A percentile compares a stretch with the other conserved stretches of the same genome.
Evolutionary conservation across 257 asterid genomes (phyloP).

Genomic region (Lycium barbarum): DNA sequence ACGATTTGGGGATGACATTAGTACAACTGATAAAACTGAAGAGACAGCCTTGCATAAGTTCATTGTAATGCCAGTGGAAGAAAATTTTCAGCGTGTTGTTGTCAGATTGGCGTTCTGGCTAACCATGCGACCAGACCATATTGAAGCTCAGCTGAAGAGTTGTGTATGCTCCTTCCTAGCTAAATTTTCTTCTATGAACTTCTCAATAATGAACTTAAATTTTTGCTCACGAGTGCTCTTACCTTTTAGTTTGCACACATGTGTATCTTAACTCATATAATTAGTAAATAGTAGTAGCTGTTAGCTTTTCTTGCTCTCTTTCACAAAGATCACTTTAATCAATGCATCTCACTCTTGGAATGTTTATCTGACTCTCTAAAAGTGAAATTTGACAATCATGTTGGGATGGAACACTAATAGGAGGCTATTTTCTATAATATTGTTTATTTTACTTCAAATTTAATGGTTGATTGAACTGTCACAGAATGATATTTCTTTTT

Average conservation of each 20-base stretch:
- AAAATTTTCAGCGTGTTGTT: slow-evolving; percentile 71
- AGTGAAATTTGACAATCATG: not conserved
- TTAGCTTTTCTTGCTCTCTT: not conserved
- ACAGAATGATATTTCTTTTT: not conserved
- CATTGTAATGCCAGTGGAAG: slow-evolving; percentile 71
- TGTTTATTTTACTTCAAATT: not conserved
- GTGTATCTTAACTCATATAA: not conserved
- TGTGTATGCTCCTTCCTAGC: slow-evolving; percentile 45
- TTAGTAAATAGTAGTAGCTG: not conserved
- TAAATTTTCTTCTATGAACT: slow-evolving; percentile 16
- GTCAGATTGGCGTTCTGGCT: slow-evolving; percentile 91
- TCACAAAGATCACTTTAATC: not conserved
- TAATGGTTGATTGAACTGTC: not conserved
- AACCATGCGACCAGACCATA: slow-evolving; percentile 85
- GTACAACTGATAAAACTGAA: slow-evolving; percentile 50
- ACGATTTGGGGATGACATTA: slow-evolving; percentile 68
- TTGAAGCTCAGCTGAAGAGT: slow-evolving; percentile 85
- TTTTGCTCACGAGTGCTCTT: not conserved
- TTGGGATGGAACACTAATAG: not conserved
- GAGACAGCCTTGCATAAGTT: slow-evolving; percentile 56
- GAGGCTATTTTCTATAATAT: not conserved
- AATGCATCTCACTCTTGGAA: not conserved
- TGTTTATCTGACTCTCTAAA: not conserved
- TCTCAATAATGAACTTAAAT: not conserved
- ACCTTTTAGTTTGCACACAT: not conserved